These are phyloP conservation scores for Abrus precatorius DNA, from an alignment of 306 rosid genomes.

Conservation along the genomic window DNA sequence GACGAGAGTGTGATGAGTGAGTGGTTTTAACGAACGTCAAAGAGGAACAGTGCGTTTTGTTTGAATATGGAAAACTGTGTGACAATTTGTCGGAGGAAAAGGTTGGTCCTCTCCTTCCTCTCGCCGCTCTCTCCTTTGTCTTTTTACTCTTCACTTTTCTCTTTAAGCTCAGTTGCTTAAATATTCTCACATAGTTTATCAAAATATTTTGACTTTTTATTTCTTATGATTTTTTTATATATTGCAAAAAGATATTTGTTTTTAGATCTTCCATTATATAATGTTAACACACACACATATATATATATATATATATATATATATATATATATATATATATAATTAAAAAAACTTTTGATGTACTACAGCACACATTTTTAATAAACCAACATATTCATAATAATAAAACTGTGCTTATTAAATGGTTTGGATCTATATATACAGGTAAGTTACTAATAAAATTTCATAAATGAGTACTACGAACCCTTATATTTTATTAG, in stretches of 20 bases:
- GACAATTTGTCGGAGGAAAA: constrained; percentile 49
- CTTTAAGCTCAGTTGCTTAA: background rate
- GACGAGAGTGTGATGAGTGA: too few species aligned
- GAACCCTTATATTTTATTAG: too few species aligned
- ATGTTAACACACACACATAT: too few species aligned
- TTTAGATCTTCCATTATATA: background rate
- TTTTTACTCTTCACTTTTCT: constrained; percentile 28
- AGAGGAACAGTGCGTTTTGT: constrained; percentile 40
- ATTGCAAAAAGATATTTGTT: background rate
- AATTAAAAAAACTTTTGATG: too few species aligned
- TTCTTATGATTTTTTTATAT: background rate
- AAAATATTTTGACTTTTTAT: background rate
- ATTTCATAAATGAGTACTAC: too few species aligned
- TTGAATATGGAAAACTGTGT: background rate
- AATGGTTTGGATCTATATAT: too few species aligned
- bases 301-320: too few species aligned
- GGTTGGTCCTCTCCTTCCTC: background rate
- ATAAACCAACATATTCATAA: too few species aligned
- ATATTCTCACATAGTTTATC: background rate
- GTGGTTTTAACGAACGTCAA: background rate
- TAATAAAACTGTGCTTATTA: too few species aligned
- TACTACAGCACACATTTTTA: too few species aligned
- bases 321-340: too few species aligned
- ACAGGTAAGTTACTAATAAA: too few species aligned
- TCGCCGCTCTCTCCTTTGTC: constrained; percentile 60